Evolutionary conservation across 108 stramenopile genomes (phyloP).

Genomic region (Craspedostauros australis): DNA sequence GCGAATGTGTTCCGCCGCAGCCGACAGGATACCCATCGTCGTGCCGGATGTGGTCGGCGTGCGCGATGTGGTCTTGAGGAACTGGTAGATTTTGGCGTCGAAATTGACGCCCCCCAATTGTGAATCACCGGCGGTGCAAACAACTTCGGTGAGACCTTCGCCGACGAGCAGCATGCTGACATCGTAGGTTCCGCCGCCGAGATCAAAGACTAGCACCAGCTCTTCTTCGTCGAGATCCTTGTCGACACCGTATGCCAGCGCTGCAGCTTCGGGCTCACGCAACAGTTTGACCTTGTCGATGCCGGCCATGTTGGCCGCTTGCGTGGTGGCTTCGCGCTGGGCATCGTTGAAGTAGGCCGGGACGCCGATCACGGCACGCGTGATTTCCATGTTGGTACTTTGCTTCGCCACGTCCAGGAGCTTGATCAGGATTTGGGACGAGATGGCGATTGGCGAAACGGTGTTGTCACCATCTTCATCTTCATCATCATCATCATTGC

Average conservation of each 20-base stretch:
- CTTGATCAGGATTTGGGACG: constrained; percentile 62
- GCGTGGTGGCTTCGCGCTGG: constrained; percentile 81
- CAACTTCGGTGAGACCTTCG: constrained; percentile 81
- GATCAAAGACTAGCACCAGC: constrained; percentile 89
- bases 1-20: constrained; percentile 61
- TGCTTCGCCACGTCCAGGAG: constrained; percentile 44
- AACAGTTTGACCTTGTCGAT: constrained; percentile 80
- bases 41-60: not conserved
- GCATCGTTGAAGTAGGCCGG: constrained; percentile 94
- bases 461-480: not conserved
- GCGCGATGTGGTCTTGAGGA: constrained; percentile 17
- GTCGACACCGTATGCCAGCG: constrained; percentile 81
- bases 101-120: constrained; percentile 91
- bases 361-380: constrained; percentile 86
- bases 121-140: constrained; percentile 85
- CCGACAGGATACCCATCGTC: constrained; percentile 45
- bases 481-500: not conserved
- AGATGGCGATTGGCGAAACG: constrained; percentile 72
- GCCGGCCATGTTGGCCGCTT: constrained; percentile 78
- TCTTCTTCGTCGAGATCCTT: constrained; percentile 39
- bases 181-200: constrained; percentile 95
- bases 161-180: constrained; percentile 84
- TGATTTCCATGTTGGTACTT: constrained; percentile 42
- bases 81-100: constrained; percentile 71
- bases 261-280: constrained; percentile 94